Conservation (phyloP, 129 eudicot species). For the Daucus carota region DH1_v3.0 NC_030384.2:50275501-50276000, state of each 20-base stretch:
- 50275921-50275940: conserved; percentile 53
- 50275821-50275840: background rate
- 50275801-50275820: background rate
- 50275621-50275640: conserved; percentile 8
- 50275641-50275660: conserved; percentile 25
- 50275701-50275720: conserved; percentile 12
- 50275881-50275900: conserved; percentile 27
- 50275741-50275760: conserved; percentile 20
- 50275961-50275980: conserved; percentile 76
- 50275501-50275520: conserved; percentile 48
- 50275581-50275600: conserved; percentile 13
- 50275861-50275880: conserved; percentile 11
- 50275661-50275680: conserved; percentile 25
- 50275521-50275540: conserved; percentile 57
- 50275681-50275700: conserved; percentile 14
- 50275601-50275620: conserved; percentile 16
- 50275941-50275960: conserved; percentile 56
- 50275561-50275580: conserved; percentile 27
- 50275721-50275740: conserved; percentile 17
- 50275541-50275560: conserved; percentile 59
- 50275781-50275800: conserved; percentile 2
- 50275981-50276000: conserved; percentile 66
- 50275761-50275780: background rate
- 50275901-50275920: conserved; percentile 59
- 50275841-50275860: background rate